These are phyloP conservation scores for Mrakia blollopis DNA, from an alignment of 768 basidiomycete genomes.

Conservation along the genomic window DNA sequence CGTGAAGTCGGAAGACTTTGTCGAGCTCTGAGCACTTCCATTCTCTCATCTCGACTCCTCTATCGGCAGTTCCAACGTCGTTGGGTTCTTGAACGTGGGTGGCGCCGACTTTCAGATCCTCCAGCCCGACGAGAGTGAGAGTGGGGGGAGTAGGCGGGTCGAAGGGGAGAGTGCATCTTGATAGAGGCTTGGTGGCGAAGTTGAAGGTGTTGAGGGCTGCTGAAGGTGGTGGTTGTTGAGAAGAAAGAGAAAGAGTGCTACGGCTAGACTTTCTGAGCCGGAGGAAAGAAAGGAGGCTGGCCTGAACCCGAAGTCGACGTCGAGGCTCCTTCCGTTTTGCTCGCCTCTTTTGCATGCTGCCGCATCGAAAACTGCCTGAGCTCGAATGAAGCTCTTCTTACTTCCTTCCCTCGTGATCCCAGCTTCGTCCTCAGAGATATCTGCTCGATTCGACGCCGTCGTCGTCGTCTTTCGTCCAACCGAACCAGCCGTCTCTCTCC, in stretches of 20 bases:
- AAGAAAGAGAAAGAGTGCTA: not conserved
- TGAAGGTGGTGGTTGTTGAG: not conserved
- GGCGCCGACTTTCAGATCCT: not conserved
- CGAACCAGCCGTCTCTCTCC: not conserved
- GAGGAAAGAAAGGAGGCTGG: not conserved
- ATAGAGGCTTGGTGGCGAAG: not conserved
- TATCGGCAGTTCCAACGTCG: not conserved
- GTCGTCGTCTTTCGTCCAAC: not conserved
- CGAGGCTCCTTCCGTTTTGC: no score
- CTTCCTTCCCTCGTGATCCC: no score
- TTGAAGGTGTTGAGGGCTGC: not conserved
- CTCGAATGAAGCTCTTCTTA: no score
- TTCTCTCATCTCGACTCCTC: no score
- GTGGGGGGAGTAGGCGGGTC: not conserved
- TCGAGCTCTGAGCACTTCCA: no score
- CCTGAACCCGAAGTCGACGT: not conserved
- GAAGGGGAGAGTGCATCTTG: not conserved
- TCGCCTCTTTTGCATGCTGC: no score
- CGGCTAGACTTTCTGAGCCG: not conserved
- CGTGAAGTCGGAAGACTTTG: no score
- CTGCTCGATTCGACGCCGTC: no score
- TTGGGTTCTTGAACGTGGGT: not conserved
- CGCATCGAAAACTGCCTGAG: no score
- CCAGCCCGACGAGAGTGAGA: not conserved
- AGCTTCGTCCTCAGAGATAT: no score